Conservation (phyloP, 768 basidiomycete genomes). For the Chalciporus pseudorubinellus region DNA sequence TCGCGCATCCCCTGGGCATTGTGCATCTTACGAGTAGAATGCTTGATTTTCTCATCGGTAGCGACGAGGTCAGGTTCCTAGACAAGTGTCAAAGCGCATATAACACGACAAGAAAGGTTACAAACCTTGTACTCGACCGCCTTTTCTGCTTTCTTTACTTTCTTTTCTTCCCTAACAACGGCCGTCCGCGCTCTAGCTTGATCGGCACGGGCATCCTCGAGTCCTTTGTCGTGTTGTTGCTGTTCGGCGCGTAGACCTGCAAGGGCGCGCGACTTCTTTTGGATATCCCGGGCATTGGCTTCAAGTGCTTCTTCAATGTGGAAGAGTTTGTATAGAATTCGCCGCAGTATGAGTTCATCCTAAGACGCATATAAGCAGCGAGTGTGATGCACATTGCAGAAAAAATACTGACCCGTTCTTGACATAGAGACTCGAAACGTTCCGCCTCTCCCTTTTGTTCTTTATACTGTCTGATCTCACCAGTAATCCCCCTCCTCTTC, state of each 20-base stretch:
- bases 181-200: constrained; percentile 75
- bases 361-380: constrained; percentile 30
- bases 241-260: constrained; percentile 68
- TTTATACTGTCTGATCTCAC: constrained; percentile 96
- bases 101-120: not conserved
- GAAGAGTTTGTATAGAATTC: constrained; percentile 84
- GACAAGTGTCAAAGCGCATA: not conserved
- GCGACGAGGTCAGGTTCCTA: constrained; percentile 85
- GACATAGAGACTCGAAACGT: constrained; percentile 73
- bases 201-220: constrained; percentile 71
- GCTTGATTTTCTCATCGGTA: constrained; percentile 84
- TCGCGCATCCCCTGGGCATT: constrained; percentile 65
- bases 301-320: constrained; percentile 87
- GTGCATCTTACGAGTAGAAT: constrained; percentile 73
- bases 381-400: not conserved
- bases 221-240: constrained; percentile 61
- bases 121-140: constrained; percentile 76
- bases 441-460: constrained; percentile 95
- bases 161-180: constrained; percentile 82
- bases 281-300: constrained; percentile 65
- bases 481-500: constrained; percentile 88
- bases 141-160: constrained; percentile 89
- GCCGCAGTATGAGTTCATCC: constrained; percentile 80
- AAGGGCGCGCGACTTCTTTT: constrained; percentile 70
- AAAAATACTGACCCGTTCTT: constrained; percentile 58